Base-by-base conservation (phyloP, 2,329 filamentous ascomycete species). In the Karstenula rhodostoma region DNA sequence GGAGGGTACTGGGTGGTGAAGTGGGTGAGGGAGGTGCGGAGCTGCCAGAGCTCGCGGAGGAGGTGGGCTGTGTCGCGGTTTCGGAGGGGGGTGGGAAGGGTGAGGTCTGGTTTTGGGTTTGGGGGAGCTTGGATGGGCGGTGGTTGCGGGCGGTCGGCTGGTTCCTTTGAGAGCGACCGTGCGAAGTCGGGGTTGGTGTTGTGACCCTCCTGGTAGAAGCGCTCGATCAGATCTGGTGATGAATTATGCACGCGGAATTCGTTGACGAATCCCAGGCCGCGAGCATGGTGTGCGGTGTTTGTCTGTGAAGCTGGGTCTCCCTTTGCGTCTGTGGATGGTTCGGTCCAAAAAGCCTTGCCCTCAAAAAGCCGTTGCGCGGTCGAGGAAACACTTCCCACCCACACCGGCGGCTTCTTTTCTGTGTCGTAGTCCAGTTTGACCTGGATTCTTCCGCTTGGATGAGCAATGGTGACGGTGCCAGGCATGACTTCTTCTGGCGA, bases 311-410 rank as follows among this genome's bases (percentile, higher is more conserved):
- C 47, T 12, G 58, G 35, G 9, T 56, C 49, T 13, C 9, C 15
- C 2, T 65, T 58, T 33, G 13, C 42, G 1, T 64, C 58, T 25
- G 69, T 56, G 9, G 52, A 25, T 4, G 61, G 65, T 62, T 67
- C 15, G 4, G 62, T 67, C 65, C 67, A 75, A 57, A 63, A 75
- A 1, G 73, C 60, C 7, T 67, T 66, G 5, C 78, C 78, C 33
- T 78, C 72, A 58, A 79, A 78, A 2, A 79, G 67, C 4, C 76
- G 67, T 55, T 75, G 69, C 3, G 77, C 76, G 35, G 78, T 80
- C 29, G 77, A 67, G 50, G 74, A 77, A 1, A 79, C 77, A 3
- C 71, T 73, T 2, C 70, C 74, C 47, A 68, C 73, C 12, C 70
- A 72, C 4, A 63, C 61, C 19, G 64, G 33, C 27, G 68, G 66